Evolutionary conservation across 1,139 yeast genomes (phyloP), one percentile per base, ranked within the genome.

Genomic region (Geotrichum restrictum): DNA sequence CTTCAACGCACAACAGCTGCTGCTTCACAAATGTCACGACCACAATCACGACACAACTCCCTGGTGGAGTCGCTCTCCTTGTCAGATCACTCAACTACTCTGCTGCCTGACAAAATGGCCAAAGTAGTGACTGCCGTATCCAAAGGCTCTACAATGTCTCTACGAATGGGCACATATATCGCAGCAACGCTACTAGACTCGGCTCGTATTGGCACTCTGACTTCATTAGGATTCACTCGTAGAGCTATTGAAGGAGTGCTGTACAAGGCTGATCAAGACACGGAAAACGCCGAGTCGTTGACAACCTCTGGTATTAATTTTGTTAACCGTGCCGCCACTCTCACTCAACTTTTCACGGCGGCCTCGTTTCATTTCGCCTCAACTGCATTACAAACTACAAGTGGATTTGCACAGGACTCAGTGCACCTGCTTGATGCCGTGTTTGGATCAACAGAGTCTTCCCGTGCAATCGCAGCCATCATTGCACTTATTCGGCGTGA

Each of bases 361-460:
- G 63, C 66, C 2, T 54, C 64, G 31, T 67, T 68, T 52, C 69
- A 68, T 43, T 49, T 65, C 27, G 63, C 63, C 7, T 53, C 60
- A 8, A 57, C 69, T 2, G 50, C 64, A 7, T 52, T 66, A 10
- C 50, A 62, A n/a, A 60, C 64, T 0, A 56, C 59, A 19, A 57
- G 62, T n/a, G 58, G 58, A 11, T 44, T 66, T n/a, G 62, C 68
- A 11, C 68, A 64, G 53, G 70, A 68, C 52, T 55, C 62, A 6
- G 62, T 68, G 24, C 69, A 68, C 52, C 56, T 68, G 33, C 42
- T 67, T 11, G 67, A 68, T 51, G 62, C 65, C 21, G 58, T 67
- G 10, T 64, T 68, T 54, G 71, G 71, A n/a, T 62, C 66, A 22
- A 66, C 70, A 2, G 70, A 68, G 40, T 60, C 68, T 4, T 64